Evolutionary conservation across 2,329 filamentous ascomycete species (phyloP), one percentile per base, ranked within the genome.

Genomic region (Beauveria asiatica): DNA sequence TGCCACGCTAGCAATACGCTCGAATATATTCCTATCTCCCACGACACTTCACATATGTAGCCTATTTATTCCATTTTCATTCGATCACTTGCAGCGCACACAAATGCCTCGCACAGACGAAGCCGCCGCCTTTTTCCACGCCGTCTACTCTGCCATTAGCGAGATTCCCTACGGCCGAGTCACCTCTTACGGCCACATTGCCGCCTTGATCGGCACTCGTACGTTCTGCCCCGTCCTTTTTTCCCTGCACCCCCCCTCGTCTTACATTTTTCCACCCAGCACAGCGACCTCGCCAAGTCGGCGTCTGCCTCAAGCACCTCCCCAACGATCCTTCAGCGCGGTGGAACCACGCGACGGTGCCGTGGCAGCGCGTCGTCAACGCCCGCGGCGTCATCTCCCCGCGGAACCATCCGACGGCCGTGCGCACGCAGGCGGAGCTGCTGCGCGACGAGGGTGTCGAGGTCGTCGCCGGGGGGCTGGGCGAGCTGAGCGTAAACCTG

Each of bases 281-380:
- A 3, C 82, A 90, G 69, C 79, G 88, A 2, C 85, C 87, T 1
- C 84, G 92, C 61, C 93, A 97, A 75, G 92, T 97, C 7, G 93
- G 93, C 57, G 80, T 94, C 51, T 95, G 89, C 72, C 82, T 97
- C 27, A 97, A 96, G 72, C 87, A 96, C 70, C 84, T 97, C 13
- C 83, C 92, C 1, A 25, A 37, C n/a, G 69, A 75, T 7, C 67
- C 76, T 0, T 71, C 75, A 0, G 65, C 70, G 59, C 78, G 74
- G 61, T 95, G 88, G 75, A 87, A 96, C 72, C 78, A 82, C 62
- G 78, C 77, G 25, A 97, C 88, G 65, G 93, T 97, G 3, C 93
- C 93, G 0, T 97, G 93, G 93, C 93, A 97, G 77, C 80, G 94
- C 61, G 90, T 97, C 62, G 88, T 97, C 70, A 96, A 93, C 72